Percentiles rank a stretch among this genome's conserved stretches.
phyloP scores from a whole-genome alignment of 495 filamentous ascomycete species.

The Annulohypoxylon bovei region DNA sequence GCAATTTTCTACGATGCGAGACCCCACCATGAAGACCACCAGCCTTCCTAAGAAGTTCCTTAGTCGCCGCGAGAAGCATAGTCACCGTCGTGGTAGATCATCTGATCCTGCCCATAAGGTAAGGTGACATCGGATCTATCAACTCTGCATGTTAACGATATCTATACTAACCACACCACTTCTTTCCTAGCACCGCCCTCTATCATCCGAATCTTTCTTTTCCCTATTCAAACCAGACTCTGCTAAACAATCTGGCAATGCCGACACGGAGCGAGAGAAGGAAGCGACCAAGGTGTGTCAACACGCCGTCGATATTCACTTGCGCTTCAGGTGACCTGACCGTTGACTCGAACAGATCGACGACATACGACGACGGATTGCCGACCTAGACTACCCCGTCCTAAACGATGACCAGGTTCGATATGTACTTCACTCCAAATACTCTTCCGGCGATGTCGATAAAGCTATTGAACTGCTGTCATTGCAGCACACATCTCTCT shows the following conservation, averaged over 20 bases:
- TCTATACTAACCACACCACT: conserved; percentile 35
- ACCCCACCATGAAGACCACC: conserved; percentile 50
- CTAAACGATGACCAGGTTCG: conserved; percentile 71
- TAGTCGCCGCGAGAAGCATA: conserved; percentile 75
- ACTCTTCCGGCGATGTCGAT: conserved; percentile 74
- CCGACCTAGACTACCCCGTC: conserved; percentile 60
- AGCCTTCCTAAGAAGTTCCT: conserved; percentile 65
- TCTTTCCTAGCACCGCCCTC: conserved; percentile 48
- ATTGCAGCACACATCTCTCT: conserved; percentile 79
- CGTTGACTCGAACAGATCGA: conserved; percentile 60
- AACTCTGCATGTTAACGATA: conserved; percentile 25
- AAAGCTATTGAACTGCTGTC: conserved; percentile 79
- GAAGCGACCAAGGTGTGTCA: conserved; percentile 53
- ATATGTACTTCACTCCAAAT: conserved; percentile 72
- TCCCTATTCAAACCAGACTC: conserved; percentile 67
- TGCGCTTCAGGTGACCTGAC: conserved; percentile 15
- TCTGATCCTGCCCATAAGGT: conserved; percentile 62
- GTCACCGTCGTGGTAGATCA: conserved; percentile 60
- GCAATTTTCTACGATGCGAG: conserved; percentile 32
- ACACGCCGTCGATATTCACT: neutral
- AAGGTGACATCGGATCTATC: conserved; percentile 38
- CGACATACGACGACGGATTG: conserved; percentile 61
- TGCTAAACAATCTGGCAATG: conserved; percentile 60
- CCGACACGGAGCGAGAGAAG: conserved; percentile 62
- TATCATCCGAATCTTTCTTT: conserved; percentile 56